A percentile compares a stretch with the other conserved stretches of the same genome.
phyloP scores from a whole-genome alignment of 179 eudicot species.

The Patellifolia procumbens region DNA sequence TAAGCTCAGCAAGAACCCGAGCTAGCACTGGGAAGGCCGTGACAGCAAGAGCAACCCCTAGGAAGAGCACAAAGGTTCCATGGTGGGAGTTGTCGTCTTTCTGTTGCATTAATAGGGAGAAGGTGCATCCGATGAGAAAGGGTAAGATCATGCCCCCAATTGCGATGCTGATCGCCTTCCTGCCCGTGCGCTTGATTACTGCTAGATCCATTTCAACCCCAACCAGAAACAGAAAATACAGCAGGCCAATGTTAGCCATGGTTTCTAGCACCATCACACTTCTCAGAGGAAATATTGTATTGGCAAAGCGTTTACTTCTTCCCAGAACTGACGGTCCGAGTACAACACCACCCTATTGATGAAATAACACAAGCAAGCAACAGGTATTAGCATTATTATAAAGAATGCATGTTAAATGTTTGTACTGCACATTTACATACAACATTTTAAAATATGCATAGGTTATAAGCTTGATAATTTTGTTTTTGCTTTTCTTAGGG shows the following conservation, averaged over 20 bases:
- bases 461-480: neutral
- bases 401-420: too few relatives aligned
- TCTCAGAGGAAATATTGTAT: conserved; percentile 39
- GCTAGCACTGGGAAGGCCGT: conserved; percentile 58
- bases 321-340: conserved; percentile 56
- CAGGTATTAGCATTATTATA: neutral
- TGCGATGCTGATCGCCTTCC: conserved; percentile 53
- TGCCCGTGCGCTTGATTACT: conserved; percentile 37
- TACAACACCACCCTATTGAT: conserved; percentile 45
- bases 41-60: conserved; percentile 52
- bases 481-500: too few relatives aligned
- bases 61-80: conserved; percentile 46
- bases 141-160: conserved; percentile 55
- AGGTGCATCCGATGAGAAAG: conserved; percentile 43
- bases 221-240: conserved; percentile 50
- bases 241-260: conserved; percentile 57
- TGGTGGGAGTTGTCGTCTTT: conserved; percentile 4
- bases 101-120: conserved; percentile 32
- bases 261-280: conserved; percentile 53
- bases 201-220: conserved; percentile 55
- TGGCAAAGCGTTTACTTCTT: conserved; percentile 25
- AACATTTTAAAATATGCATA: neutral
- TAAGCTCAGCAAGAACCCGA: conserved; percentile 56
- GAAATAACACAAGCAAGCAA: neutral
- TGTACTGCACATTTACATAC: neutral